These are phyloP conservation scores for Metarhizium robertsii DNA, from an alignment of 2,329 filamentous ascomycete species.

Conservation along the genomic window DNA sequence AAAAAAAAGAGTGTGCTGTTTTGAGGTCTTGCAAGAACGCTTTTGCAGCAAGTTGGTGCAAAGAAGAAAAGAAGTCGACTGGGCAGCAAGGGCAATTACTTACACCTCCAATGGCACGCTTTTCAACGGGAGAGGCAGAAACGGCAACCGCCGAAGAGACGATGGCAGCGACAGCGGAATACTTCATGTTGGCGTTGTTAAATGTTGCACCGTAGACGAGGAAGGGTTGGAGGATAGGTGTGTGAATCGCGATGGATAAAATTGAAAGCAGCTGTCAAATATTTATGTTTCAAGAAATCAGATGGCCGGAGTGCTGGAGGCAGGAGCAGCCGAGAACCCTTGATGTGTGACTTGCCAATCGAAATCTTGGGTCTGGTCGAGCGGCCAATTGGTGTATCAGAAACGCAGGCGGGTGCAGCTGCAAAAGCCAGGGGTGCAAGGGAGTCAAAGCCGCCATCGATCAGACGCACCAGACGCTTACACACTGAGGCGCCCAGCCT, in stretches of 20 bases:
- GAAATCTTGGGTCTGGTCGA: neutral
- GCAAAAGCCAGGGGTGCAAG: neutral
- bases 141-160: constrained; percentile 13
- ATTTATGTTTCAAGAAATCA: neutral
- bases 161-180: constrained; percentile 12
- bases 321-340: neutral
- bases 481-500: neutral
- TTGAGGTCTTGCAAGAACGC: too few species aligned
- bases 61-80: neutral
- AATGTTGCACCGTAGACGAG: neutral
- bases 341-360: neutral
- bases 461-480: neutral
- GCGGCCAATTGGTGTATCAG: neutral
- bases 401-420: neutral
- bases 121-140: constrained; percentile 23
- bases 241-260: neutral
- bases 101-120: constrained; percentile 38
- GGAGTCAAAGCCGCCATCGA: neutral
- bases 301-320: neutral
- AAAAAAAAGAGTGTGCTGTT: too few species aligned
- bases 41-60: too few species aligned
- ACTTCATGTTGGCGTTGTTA: constrained; percentile 19
- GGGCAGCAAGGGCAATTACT: constrained; percentile 15
- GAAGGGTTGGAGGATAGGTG: neutral
- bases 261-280: neutral